phyloP scores from a whole-genome alignment of 2,329 filamentous ascomycete species.

The Fusarium pseudocircinatum region DNA sequence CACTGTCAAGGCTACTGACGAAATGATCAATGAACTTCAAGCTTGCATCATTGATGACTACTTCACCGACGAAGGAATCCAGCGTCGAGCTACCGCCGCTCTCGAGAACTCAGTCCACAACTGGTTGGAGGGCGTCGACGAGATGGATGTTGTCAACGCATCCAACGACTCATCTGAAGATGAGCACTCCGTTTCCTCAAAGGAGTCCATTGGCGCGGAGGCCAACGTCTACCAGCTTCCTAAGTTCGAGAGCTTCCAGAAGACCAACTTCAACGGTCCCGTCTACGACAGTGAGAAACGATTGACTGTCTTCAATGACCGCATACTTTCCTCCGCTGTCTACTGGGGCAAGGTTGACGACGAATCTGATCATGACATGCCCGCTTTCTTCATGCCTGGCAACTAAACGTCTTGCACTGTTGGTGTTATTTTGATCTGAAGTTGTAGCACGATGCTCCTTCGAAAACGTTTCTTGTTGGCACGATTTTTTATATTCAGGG shows the following conservation, averaged over 20 bases:
- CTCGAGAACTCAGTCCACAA: fast-evolving
- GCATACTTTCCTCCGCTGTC: not conserved
- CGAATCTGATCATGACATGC: not conserved
- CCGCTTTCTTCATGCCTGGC: not conserved
- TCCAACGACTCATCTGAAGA: not conserved
- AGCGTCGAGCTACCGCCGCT: not conserved
- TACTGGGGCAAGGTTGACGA: not conserved
- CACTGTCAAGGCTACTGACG: fast-evolving
- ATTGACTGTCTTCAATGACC: not conserved
- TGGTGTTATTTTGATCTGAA: no score
- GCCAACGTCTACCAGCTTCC: not conserved
- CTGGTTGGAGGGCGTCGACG: not conserved
- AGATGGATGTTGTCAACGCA: not conserved
- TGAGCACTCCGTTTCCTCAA: not conserved
- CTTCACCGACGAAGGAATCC: fast-evolving
- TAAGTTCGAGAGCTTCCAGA: no score
- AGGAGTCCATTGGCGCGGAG: not conserved
- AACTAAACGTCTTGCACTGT: not conserved
- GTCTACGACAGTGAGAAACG: not conserved
- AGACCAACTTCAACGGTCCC: not conserved
- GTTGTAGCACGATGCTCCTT: not conserved
- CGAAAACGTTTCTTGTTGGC: no score
- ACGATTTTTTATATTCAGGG: fast-evolving
- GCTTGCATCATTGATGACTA: not conserved
- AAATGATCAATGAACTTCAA: not conserved